phyloP scores from a whole-genome alignment of 75 land plant genomes.

The Adiantum capillusveneris region DNA sequence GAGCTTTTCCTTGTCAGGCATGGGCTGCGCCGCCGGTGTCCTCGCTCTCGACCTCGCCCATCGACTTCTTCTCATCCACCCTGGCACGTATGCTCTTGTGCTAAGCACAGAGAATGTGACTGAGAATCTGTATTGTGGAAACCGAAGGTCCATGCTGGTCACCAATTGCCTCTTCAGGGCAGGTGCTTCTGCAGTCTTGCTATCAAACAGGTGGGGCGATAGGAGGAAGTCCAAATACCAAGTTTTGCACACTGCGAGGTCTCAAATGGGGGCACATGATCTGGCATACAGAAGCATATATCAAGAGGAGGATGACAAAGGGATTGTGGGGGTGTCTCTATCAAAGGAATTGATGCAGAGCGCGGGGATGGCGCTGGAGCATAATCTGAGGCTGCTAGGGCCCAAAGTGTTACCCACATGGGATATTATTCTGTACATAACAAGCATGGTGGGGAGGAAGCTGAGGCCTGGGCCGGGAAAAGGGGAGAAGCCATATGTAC shows the following conservation, averaged over 20 bases:
- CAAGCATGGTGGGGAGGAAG: constrained; percentile 12
- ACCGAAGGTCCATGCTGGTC: constrained; percentile 38
- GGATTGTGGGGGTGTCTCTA: constrained; percentile 24
- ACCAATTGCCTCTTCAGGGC: constrained; percentile 44
- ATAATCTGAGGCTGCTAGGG: constrained; percentile 31
- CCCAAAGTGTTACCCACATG: constrained; percentile 32
- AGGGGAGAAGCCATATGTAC: constrained; percentile 20
- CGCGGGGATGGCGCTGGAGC: constrained; percentile 40
- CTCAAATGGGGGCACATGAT: constrained; percentile 21
- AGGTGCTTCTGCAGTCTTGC: constrained; percentile 45
- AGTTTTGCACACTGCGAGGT: constrained; percentile 32
- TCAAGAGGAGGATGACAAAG: constrained; percentile 19
- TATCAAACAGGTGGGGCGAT: constrained; percentile 30
- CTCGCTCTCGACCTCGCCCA: constrained; percentile 31
- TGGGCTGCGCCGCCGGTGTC: constrained; percentile 62
- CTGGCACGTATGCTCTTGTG: background rate
- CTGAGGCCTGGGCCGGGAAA: background rate
- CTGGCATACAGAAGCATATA: constrained; percentile 14
- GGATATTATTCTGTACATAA: constrained; percentile 28
- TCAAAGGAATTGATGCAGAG: constrained; percentile 36
- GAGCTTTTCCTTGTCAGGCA: constrained; percentile 47
- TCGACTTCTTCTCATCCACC: constrained; percentile 20
- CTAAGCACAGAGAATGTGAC: constrained; percentile 29
- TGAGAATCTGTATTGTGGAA: constrained; percentile 36
- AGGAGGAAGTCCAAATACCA: constrained; percentile 33